Evolutionary conservation across 768 basidiomycete species (phyloP).

Genomic region (Butyriboletus loyo): DNA sequence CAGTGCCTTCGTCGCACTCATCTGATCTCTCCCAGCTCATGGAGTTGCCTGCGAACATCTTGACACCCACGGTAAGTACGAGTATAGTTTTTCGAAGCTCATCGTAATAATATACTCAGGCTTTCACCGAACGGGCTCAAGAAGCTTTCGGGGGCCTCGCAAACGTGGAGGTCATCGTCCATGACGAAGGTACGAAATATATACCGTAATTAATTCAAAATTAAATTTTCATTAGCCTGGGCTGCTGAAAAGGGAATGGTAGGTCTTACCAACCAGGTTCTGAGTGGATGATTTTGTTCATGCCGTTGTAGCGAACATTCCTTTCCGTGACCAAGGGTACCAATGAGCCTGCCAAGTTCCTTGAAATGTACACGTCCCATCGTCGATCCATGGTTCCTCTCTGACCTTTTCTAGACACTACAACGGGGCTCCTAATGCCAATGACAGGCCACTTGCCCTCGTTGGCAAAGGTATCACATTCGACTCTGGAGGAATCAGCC

Average conservation of each 20-base stretch:
- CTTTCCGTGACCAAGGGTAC: conserved; percentile 84
- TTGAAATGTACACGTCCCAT: conserved; percentile 63
- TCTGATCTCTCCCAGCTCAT: conserved; percentile 49
- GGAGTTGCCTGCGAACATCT: conserved; percentile 83
- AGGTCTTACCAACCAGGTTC: neutral
- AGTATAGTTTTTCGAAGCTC: neutral
- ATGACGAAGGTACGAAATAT: conserved; percentile 59
- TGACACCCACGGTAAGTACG: conserved; percentile 70
- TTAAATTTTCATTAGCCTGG: conserved; percentile 52
- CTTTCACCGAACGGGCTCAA: conserved; percentile 68
- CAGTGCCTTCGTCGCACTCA: neutral
- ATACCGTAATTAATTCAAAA: neutral
- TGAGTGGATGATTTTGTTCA: neutral
- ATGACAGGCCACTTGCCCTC: conserved; percentile 62
- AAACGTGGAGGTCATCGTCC: conserved; percentile 67
- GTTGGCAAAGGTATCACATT: conserved; percentile 92
- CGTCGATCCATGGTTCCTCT: neutral
- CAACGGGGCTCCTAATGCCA: conserved; percentile 60
- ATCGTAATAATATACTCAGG: conserved; percentile 34
- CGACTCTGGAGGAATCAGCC: conserved; percentile 82
- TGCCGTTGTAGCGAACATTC: conserved; percentile 60
- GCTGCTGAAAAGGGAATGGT: conserved; percentile 84
- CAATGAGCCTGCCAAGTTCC: conserved; percentile 78
- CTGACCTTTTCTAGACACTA: conserved; percentile 55
- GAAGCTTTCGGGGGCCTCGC: conserved; percentile 61